phyloP scores from a whole-genome alignment of 306 rosid species.

The Cucurbita maxima region DNA sequence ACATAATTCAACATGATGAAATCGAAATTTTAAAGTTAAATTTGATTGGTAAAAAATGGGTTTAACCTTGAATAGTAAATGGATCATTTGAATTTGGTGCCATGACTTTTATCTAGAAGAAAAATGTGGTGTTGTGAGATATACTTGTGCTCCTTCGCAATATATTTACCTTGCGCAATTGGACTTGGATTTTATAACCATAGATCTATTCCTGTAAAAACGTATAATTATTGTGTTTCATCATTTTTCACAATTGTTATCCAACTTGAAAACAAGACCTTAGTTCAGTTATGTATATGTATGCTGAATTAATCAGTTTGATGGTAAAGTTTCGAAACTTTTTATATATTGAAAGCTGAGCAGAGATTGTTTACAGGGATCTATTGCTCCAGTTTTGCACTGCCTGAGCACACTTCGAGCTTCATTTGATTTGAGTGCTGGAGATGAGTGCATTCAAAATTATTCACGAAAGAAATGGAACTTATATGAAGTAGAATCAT shows the following conservation, averaged over 20 bases:
- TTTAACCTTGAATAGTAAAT: background rate
- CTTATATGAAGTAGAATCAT: slow-evolving; percentile 30
- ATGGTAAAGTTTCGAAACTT: background rate
- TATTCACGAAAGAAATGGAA: slow-evolving; percentile 56
- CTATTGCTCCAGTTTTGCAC: slow-evolving; percentile 66
- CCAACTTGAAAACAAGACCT: slow-evolving; percentile 5
- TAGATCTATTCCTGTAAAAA: background rate
- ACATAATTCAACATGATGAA: background rate
- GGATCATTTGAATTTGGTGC: background rate
- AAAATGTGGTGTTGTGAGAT: background rate
- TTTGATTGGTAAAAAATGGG: background rate
- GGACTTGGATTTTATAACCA: background rate
- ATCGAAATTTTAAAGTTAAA: background rate
- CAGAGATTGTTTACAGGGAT: slow-evolving; percentile 53
- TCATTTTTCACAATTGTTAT: background rate
- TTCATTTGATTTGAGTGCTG: slow-evolving; percentile 47
- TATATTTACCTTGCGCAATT: background rate
- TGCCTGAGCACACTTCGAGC: slow-evolving; percentile 61
- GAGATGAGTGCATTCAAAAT: slow-evolving; percentile 35
- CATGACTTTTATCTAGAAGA: background rate
- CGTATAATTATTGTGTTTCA: background rate
- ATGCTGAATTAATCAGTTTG: background rate
- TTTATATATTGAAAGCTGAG: slow-evolving; percentile 8
- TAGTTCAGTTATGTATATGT: background rate
- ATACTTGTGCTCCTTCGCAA: background rate